Percentiles rank a stretch among this genome's conserved stretches.
These are phyloP conservation scores for Pichia sp. DNA, from an alignment of 1,139 yeast species.

Conservation along the genomic window DNA sequence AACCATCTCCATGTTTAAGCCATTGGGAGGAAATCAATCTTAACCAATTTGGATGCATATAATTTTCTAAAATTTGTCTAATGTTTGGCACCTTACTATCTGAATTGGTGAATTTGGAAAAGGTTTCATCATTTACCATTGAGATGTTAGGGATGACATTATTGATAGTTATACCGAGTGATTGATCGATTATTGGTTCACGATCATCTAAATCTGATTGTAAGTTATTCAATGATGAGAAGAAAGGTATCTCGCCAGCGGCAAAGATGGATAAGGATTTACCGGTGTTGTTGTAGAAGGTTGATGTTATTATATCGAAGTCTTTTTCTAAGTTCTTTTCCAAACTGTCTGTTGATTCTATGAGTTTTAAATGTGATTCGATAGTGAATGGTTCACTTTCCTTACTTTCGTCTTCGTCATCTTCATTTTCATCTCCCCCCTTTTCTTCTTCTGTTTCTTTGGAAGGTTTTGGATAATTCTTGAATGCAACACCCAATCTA, in stretches of 20 bases:
- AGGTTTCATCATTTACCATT: constrained; percentile 33
- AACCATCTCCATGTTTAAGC: constrained; percentile 60
- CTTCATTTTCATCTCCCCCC: constrained; percentile 5
- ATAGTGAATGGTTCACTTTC: constrained; percentile 6
- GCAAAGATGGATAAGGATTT: constrained; percentile 54
- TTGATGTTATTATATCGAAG: constrained; percentile 62
- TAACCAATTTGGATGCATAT: constrained; percentile 87
- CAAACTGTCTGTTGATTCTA: constrained; percentile 27
- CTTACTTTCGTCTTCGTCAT: constrained; percentile 2
- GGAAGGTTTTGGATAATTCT: constrained; percentile 4
- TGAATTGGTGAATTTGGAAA: constrained; percentile 40
- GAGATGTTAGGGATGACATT: constrained; percentile 55
- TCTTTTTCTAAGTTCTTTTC: constrained; percentile 45
- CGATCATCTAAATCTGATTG: constrained; percentile 69
- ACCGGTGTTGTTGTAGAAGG: constrained; percentile 57
- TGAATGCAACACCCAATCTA: constrained; percentile 39
- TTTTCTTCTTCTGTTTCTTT: background rate
- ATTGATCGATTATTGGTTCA: constrained; percentile 54
- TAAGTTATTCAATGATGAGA: constrained; percentile 58
- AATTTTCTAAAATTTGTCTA: constrained; percentile 65
- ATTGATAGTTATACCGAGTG: constrained; percentile 49
- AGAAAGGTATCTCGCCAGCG: constrained; percentile 55
- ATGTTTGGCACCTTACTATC: constrained; percentile 55
- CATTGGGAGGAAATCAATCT: constrained; percentile 80
- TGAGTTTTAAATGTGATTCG: constrained; percentile 18